Evolutionary conservation across 139 green algal genomes (phyloP).

Genomic region (Bryopsis sp.): DNA sequence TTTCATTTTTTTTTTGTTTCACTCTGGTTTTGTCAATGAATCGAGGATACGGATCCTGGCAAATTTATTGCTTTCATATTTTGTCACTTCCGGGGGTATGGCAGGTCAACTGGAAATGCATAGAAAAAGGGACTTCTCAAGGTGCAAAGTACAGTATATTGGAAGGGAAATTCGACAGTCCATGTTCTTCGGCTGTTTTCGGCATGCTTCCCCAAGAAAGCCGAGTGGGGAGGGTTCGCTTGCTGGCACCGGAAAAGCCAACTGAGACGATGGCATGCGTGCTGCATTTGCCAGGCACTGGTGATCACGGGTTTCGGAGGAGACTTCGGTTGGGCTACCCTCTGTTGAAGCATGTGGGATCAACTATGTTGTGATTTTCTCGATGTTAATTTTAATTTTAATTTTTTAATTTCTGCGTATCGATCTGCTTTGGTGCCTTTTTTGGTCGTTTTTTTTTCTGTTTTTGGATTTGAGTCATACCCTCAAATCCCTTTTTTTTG

Average conservation of each 20-base stretch:
- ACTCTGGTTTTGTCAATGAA: too few species aligned
- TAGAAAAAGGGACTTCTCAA: not conserved
- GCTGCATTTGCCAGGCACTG: conserved; percentile 77
- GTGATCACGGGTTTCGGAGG: conserved; percentile 62
- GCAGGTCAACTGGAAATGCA: not conserved
- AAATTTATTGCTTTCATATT: too few species aligned
- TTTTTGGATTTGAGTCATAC: too few species aligned
- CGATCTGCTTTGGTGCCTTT: too few species aligned
- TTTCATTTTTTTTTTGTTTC: too few species aligned
- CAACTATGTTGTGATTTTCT: too few species aligned
- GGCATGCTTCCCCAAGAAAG: conserved; percentile 1
- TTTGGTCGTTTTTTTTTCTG: too few species aligned
- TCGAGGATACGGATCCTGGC: too few species aligned
- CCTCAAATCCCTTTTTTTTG: too few species aligned
- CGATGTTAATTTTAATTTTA: too few species aligned
- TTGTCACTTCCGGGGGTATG: too few species aligned
- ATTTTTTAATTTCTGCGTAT: too few species aligned
- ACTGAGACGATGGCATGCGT: conserved; percentile 30
- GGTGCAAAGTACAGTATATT: not conserved
- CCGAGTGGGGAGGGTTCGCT: not conserved
- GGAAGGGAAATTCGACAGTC: conserved; percentile 12
- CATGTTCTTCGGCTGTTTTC: not conserved
- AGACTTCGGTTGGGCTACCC: conserved; percentile 45
- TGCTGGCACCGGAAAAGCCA: not conserved
- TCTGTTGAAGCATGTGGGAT: conserved; percentile 45